Base-by-base conservation (phyloP, 306 rosid genomes). In the Citrullus mucosospermus region DNA sequence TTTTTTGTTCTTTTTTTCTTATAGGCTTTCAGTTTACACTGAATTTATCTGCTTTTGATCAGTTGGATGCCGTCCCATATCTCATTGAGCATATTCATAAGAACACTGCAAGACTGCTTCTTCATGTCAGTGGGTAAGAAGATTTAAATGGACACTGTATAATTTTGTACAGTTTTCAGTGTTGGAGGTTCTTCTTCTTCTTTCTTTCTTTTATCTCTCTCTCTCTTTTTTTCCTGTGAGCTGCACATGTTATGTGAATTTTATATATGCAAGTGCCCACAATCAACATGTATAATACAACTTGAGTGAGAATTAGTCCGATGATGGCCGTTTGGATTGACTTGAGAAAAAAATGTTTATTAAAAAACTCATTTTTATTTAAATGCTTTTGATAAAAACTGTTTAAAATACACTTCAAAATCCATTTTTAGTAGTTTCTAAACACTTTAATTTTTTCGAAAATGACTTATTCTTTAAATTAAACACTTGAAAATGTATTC, bases 31-130 rank as follows among this genome's bases (percentile, higher is more conserved):
- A n/a, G 41, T 74, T 53, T 53, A 32, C 44, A 74, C 58, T 58
- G 20, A 77, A 39, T 66, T 79, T 67, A 53, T 38, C 80, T 84
- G 57, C 78, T 75, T 76, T 78, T 72, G 82, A 77, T 80, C 81
- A 96, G 99, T 97, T 96, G 87, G 99, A 91, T 86, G 98, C 93
- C 85, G 97, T 92, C 65, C 98, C 98, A 28, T 89, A 92, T 89
- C 99, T 92, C 84, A 68, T 54, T 22, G 96, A 91, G 89, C 93
- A 91, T 75, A 89, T 92, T 74, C 91, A 96, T 86, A 91, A 85
- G 86, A 90, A 95, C 67, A 91, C 97, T 58, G 98, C 92, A 63
- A 90, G 93, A 84, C 81, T 84, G 75, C 84, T 96, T 78, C 96
- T 96, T 74, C 91, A 92, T 84, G 87, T 96, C 82, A 90, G 89